Evolutionary conservation across 768 basidiomycete species (phyloP).

Genomic region (Tubosaeta sp.): DNA sequence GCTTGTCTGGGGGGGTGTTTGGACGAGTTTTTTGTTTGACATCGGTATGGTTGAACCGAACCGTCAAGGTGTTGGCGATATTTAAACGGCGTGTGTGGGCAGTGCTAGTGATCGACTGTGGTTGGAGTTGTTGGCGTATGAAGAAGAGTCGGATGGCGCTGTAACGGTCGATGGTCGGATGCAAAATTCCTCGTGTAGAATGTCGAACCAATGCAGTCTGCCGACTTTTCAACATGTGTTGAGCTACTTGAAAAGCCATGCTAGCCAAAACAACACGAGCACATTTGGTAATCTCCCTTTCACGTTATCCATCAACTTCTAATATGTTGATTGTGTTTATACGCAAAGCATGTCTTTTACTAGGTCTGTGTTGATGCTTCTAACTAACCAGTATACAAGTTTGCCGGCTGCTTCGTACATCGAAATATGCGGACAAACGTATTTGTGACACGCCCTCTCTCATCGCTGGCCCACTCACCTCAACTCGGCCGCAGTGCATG

Average conservation of each 20-base stretch:
- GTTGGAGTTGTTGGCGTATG: slow-evolving; percentile 26
- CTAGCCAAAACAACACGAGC: neutral
- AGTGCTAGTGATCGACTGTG: neutral
- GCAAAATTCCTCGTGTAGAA: slow-evolving; percentile 19
- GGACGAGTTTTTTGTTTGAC: slow-evolving; percentile 3
- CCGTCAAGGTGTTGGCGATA: neutral
- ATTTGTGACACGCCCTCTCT: too few species aligned
- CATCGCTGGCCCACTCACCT: too few species aligned
- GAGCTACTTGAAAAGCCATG: neutral
- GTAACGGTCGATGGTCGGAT: slow-evolving; percentile 51
- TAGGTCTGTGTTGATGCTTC: too few species aligned
- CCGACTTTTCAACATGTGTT: slow-evolving; percentile 13
- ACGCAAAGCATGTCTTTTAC: too few species aligned
- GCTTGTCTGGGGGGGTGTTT: slow-evolving; percentile 5
- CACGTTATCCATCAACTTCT: too few species aligned
- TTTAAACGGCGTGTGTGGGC: neutral
- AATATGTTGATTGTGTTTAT: too few species aligned
- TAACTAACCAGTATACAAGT: too few species aligned
- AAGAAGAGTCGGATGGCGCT: slow-evolving; percentile 57
- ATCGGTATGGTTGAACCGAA: slow-evolving; percentile 17
- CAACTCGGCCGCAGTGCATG: too few species aligned
- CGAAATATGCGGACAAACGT: too few species aligned
- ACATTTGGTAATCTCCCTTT: slow-evolving; percentile 6
- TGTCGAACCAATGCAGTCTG: slow-evolving; percentile 20
- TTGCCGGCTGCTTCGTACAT: too few species aligned